Conservation (phyloP, 805 yeast genomes). For the Dipodascopsis uninucleata region DNA sequence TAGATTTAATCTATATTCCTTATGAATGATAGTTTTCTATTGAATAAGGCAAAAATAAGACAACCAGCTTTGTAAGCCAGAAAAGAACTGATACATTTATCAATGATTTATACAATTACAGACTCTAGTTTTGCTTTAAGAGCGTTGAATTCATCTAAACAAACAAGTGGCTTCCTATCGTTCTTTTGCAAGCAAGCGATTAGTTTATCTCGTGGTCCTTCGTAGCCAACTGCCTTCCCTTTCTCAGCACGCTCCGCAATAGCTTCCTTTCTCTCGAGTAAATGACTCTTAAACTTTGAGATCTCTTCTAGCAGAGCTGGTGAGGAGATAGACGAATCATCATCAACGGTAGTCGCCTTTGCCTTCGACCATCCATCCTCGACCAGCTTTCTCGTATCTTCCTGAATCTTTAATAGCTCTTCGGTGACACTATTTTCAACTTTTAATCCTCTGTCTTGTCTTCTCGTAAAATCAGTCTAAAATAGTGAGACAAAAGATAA, state of each 20-base stretch:
- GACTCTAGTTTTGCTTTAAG: slow-evolving; percentile 55
- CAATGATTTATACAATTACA: slow-evolving; percentile 32
- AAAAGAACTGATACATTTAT: slow-evolving; percentile 1
- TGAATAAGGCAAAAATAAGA: neutral
- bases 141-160: slow-evolving; percentile 74
- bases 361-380: slow-evolving; percentile 14
- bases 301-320: slow-evolving; percentile 21
- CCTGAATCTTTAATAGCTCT: slow-evolving; percentile 34
- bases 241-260: slow-evolving; percentile 42
- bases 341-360: slow-evolving; percentile 5
- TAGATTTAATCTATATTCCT: neutral
- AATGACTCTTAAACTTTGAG: slow-evolving; percentile 15
- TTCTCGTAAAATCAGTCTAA: slow-evolving; percentile 39
- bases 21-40: neutral
- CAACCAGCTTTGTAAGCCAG: neutral
- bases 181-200: slow-evolving; percentile 54
- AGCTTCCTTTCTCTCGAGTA: slow-evolving; percentile 26
- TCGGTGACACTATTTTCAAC: slow-evolving; percentile 38
- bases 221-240: slow-evolving; percentile 12
- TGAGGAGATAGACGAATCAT: slow-evolving; percentile 20
- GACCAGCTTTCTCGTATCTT: slow-evolving; percentile 34
- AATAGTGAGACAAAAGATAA: neutral
- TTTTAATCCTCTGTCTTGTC: slow-evolving; percentile 34
- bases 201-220: slow-evolving; percentile 44
- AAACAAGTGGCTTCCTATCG: slow-evolving; percentile 64